These are phyloP conservation scores for Corylus avellana DNA, from an alignment of 306 rosid genomes.

Conservation along the genomic window DNA sequence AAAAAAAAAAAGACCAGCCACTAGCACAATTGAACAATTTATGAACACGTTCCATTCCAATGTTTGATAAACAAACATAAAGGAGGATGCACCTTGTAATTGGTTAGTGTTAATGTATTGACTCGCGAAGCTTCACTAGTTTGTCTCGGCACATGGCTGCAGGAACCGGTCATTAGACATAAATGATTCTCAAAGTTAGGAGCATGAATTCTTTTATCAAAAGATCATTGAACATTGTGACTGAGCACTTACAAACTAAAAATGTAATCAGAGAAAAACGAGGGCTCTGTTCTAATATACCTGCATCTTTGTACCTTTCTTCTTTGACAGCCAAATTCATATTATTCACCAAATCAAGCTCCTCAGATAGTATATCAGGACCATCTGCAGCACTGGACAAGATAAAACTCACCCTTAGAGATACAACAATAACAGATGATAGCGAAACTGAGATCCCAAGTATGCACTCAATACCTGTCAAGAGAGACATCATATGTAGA, in stretches of 20 bases:
- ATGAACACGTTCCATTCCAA: not conserved
- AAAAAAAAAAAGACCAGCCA: not conserved
- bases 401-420: slow-evolving; percentile 20
- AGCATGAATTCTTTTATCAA: slow-evolving; percentile 19
- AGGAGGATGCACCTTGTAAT: slow-evolving; percentile 31
- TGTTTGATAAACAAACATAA: not conserved
- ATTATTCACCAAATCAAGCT: slow-evolving; percentile 73
- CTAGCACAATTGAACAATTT: not conserved
- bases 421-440: slow-evolving; percentile 2
- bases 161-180: slow-evolving; percentile 31
- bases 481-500: slow-evolving; percentile 76
- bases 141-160: slow-evolving; percentile 91
- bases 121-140: slow-evolving; percentile 67
- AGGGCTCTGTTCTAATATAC: slow-evolving; percentile 30
- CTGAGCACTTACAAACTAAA: slow-evolving; percentile 4
- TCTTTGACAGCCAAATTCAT: slow-evolving; percentile 68
- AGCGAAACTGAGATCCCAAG: slow-evolving; percentile 17
- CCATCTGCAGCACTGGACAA: slow-evolving; percentile 77
- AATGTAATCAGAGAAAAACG: not conserved
- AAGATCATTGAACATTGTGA: not conserved
- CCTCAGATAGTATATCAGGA: slow-evolving; percentile 70
- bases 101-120: slow-evolving; percentile 50
- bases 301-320: slow-evolving; percentile 93
- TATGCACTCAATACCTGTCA: slow-evolving; percentile 66
- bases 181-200: slow-evolving; percentile 17